phyloP scores from a whole-genome alignment of 1,284 basidiomycete genomes.

The Apiotrichum sp. region DNA sequence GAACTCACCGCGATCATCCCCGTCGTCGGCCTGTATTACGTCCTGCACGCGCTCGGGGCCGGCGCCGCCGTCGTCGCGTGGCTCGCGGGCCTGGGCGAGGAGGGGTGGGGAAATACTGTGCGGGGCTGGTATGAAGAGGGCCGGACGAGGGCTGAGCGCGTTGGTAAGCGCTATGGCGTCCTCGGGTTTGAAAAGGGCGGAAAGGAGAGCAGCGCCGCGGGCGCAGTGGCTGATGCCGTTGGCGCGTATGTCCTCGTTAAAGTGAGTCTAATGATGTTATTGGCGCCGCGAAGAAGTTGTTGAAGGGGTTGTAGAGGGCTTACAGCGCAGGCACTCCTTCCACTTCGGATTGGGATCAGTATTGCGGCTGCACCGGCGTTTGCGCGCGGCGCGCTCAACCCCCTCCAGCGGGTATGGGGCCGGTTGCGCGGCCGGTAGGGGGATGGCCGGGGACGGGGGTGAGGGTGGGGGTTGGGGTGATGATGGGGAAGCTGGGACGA shows the following conservation, averaged over 20 bases:
- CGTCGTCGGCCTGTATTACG: constrained; percentile 62
- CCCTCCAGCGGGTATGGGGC: not conserved
- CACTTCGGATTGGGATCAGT: constrained; percentile 67
- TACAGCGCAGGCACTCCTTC: constrained; percentile 60
- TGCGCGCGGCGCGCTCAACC: constrained; percentile 50
- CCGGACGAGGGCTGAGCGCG: constrained; percentile 60
- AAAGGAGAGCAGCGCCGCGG: constrained; percentile 17
- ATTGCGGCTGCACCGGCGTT: constrained; percentile 70
- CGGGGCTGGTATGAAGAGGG: constrained; percentile 67
- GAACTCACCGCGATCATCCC: constrained; percentile 80
- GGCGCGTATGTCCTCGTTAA: constrained; percentile 80
- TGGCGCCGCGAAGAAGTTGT: not conserved
- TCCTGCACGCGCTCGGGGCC: constrained; percentile 61
- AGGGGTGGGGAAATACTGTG: constrained; percentile 27
- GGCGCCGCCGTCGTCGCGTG: constrained; percentile 61
- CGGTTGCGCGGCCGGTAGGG: too few relatives aligned
- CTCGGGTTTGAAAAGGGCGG: constrained; percentile 65
- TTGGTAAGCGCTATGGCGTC: constrained; percentile 71
- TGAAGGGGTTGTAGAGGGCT: not conserved
- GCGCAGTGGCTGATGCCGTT: constrained; percentile 52
- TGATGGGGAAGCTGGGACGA: too few relatives aligned
- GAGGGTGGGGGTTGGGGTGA: too few relatives aligned
- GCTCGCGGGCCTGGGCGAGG: constrained; percentile 14
- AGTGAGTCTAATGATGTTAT: constrained; percentile 49
- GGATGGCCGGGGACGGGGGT: too few relatives aligned